Evolutionary conservation across 2,329 filamentous ascomycete species (phyloP), one percentile per base, ranked within the genome.

Genomic region (Akanthomyces uredinophilus): DNA sequence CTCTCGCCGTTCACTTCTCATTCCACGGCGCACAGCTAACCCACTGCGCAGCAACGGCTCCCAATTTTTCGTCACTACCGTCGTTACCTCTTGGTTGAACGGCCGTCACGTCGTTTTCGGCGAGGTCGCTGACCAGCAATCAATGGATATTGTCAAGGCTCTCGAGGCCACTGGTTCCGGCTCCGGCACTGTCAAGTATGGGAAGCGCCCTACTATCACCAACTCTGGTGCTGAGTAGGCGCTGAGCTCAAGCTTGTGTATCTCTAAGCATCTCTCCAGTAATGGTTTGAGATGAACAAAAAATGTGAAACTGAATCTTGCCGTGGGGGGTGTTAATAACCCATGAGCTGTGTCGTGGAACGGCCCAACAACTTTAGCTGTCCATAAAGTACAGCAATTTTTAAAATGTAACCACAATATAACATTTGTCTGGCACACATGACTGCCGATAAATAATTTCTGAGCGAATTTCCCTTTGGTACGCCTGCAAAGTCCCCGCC

Each of bases 31-130:
- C 65, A 39, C 54, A 35, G 27, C 70, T 69, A 47, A 70, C 55
- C 80, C 79, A 20, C 80, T 79, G 13, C 79, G 78, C 66, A 96
- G 95, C 77, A 99, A 99, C 81, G 95, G 95, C 71, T 96, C 91
- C 57, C 94, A 98, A 79, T 98, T 98, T 85, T 98, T 98, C 83
- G 81, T 98, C 75, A 98, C 94, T 71, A 98, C 94, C 62, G 92
- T 96, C 56, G 84, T 87, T 64, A 98, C 95, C 64, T 87, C 88
- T 61, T 96, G 96, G 83, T 83, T 95, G 69, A 84, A 95, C 75
- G 86, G 85, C 73, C 89, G 89, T 76, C 91, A 95, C 83, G 89
- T 92, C 77, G 90, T 92, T 74, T 93, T 93, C 79, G 91, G 91
- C 74, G 82, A 90, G 80, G 89, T 93, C 52, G 79, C 79, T 63